Evolutionary conservation across 2,329 filamentous ascomycete species (phyloP).

Genomic region (Alternaria infectoria): DNA sequence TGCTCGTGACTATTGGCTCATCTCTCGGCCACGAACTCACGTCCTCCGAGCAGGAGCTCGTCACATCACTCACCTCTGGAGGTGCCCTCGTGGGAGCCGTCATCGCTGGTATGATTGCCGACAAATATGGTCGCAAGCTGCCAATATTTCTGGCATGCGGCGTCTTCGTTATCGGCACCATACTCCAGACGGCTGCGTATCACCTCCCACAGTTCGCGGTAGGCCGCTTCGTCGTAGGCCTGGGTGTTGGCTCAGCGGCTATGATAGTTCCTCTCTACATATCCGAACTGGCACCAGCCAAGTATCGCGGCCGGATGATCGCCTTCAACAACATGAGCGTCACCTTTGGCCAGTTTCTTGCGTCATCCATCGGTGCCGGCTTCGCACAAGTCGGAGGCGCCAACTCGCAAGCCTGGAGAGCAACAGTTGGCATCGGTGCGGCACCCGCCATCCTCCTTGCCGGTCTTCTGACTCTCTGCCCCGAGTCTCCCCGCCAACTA

Average conservation of each 20-base stretch:
- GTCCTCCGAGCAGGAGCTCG: constrained; percentile 47
- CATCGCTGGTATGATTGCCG: constrained; percentile 46
- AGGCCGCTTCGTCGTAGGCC: constrained; percentile 39
- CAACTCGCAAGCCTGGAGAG: constrained; percentile 42
- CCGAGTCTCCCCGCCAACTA: constrained; percentile 48
- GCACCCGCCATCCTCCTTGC: constrained; percentile 45
- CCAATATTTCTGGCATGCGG: constrained; percentile 37
- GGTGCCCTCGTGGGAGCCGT: constrained; percentile 49
- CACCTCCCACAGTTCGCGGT: constrained; percentile 35
- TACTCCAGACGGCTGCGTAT: constrained; percentile 37
- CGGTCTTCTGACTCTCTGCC: constrained; percentile 43
- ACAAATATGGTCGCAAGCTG: constrained; percentile 42
- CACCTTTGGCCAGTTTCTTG: constrained; percentile 40
- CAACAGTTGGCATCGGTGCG: constrained; percentile 47
- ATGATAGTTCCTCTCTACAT: constrained; percentile 43
- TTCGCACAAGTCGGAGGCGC: constrained; percentile 44
- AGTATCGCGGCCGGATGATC: constrained; percentile 46
- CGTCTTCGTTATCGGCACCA: constrained; percentile 38
- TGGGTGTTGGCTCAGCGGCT: constrained; percentile 40
- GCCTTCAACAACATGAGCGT: constrained; percentile 47
- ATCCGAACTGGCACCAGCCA: constrained; percentile 37
- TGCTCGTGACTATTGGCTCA: constrained; percentile 47
- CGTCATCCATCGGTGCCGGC: constrained; percentile 41
- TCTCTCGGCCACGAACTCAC: constrained; percentile 40
- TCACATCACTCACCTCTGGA: constrained; percentile 48